Evolutionary conservation across 768 basidiomycete genomes (phyloP).

Genomic region (Pulveroboletus sp.): DNA sequence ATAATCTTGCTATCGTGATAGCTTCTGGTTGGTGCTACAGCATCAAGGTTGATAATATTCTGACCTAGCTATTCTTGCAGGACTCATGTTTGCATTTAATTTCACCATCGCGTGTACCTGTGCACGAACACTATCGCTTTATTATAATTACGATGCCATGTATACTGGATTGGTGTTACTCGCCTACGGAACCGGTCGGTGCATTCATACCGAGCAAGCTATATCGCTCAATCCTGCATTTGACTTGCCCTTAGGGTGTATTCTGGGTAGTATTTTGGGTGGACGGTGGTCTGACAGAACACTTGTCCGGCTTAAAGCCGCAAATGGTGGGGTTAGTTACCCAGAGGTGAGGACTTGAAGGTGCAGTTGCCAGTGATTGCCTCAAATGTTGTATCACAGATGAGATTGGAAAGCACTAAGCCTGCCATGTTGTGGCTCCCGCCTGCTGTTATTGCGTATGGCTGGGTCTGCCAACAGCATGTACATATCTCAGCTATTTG

Average conservation of each 20-base stretch:
- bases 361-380: neutral
- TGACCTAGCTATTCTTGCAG: slow-evolving; percentile 30
- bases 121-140: slow-evolving; percentile 45
- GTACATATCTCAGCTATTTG: too few species aligned
- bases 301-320: slow-evolving; percentile 30
- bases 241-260: too few species aligned
- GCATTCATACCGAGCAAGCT: too few species aligned
- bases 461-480: slow-evolving; percentile 54
- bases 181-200: too few species aligned
- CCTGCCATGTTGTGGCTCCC: slow-evolving; percentile 52
- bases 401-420: slow-evolving; percentile 67
- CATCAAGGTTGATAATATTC: neutral
- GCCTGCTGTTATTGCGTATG: slow-evolving; percentile 60
- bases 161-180: too few species aligned
- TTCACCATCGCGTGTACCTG: slow-evolving; percentile 73
- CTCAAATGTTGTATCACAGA: slow-evolving; percentile 35
- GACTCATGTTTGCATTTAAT: slow-evolving; percentile 63
- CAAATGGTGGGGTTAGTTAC: too few species aligned
- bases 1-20: slow-evolving; percentile 51
- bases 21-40: slow-evolving; percentile 26
- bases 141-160: too few species aligned
- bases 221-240: too few species aligned
- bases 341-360: slow-evolving; percentile 28
- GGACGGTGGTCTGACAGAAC: slow-evolving; percentile 40
- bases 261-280: too few species aligned